phyloP scores from a whole-genome alignment of 805 yeast species.

The Monosporozyma solicola region DNA sequence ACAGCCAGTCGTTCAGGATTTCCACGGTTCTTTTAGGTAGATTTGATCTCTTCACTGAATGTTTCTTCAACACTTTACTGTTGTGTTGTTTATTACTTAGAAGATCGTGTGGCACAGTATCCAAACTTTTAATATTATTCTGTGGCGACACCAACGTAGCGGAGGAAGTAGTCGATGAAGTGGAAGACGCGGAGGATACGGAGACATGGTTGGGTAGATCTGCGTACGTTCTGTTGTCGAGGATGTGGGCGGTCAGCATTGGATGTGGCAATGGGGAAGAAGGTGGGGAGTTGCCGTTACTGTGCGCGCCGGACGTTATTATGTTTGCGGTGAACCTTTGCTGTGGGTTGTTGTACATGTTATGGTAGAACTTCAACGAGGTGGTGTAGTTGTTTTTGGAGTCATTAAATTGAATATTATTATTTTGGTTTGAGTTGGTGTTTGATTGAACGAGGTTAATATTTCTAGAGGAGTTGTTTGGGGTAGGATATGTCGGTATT shows the following conservation, averaged over 20 bases:
- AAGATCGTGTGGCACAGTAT: too few relatives aligned
- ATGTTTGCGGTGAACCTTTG: conserved; percentile 1
- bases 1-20: conserved; percentile 63
- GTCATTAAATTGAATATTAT: neutral
- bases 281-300: neutral
- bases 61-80: neutral
- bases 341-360: neutral
- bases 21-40: conserved; percentile 72
- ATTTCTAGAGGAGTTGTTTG: neutral
- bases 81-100: neutral
- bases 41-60: conserved; percentile 49
- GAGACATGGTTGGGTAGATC: neutral
- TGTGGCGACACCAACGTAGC: neutral
- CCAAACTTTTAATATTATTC: neutral
- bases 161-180: neutral
- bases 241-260: neutral
- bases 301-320: neutral
- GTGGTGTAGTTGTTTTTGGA: neutral
- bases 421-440: neutral
- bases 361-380: neutral
- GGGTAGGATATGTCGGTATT: conserved; percentile 1
- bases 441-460: neutral
- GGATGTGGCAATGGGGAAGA: neutral
- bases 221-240: neutral
- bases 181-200: neutral